A percentile compares a stretch with the other conserved stretches of the same genome.
Evolutionary conservation across 495 filamentous ascomycete species (phyloP).

Genomic region (Penicillium arizonense): DNA sequence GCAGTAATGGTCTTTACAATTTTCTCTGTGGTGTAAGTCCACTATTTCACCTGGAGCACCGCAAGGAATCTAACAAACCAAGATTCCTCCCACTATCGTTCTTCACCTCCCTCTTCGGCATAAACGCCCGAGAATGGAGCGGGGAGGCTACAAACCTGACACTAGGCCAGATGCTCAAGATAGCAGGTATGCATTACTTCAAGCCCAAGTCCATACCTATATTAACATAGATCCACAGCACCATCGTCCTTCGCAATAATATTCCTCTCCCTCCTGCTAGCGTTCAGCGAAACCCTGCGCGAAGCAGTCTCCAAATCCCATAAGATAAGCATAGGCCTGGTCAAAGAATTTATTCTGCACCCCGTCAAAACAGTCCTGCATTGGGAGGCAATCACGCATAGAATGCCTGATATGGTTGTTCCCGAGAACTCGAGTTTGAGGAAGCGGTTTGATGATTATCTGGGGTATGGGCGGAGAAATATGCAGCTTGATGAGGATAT

Average conservation of each 20-base stretch:
- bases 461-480: slow-evolving; percentile 22
- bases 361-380: slow-evolving; percentile 17
- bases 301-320: slow-evolving; percentile 23
- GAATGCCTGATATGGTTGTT: slow-evolving; percentile 13
- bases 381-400: slow-evolving; percentile 9
- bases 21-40: slow-evolving; percentile 63
- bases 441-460: slow-evolving; percentile 28
- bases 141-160: slow-evolving; percentile 33
- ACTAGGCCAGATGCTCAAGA: slow-evolving; percentile 32
- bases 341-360: slow-evolving; percentile 24
- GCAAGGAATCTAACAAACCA: slow-evolving; percentile 23
- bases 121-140: slow-evolving; percentile 65
- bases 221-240: slow-evolving; percentile 20
- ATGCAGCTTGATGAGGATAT: slow-evolving; percentile 34
- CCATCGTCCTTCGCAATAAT: slow-evolving; percentile 43
- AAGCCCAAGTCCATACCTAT: background rate
- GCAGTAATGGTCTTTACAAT: slow-evolving; percentile 70
- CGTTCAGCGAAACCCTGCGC: slow-evolving; percentile 41
- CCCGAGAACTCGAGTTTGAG: slow-evolving; percentile 22
- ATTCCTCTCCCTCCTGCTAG: slow-evolving; percentile 38
- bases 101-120: slow-evolving; percentile 66
- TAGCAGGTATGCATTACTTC: slow-evolving; percentile 24
- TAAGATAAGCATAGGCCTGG: slow-evolving; percentile 25
- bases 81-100: slow-evolving; percentile 63
- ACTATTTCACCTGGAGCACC: slow-evolving; percentile 6